These are phyloP conservation scores for Hypoxylon sp. DNA, from an alignment of 2,329 filamentous ascomycete species.

Conservation along the genomic window DNA sequence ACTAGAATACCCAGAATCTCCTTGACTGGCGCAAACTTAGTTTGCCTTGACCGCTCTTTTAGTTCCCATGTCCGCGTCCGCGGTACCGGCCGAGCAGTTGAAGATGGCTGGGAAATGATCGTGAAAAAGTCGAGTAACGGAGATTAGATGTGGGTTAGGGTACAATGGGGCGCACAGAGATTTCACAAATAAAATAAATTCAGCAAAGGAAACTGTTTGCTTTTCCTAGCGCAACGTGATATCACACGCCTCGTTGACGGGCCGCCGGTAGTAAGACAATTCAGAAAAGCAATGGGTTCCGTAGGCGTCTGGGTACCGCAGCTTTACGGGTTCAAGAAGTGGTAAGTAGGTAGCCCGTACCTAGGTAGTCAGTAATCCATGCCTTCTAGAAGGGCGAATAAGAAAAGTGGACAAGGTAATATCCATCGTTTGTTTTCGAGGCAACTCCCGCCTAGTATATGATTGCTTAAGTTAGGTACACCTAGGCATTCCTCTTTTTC, in stretches of 20 bases:
- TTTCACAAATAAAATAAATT: neutral
- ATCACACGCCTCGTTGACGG: neutral
- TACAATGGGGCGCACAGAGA: slow-evolving; percentile 17
- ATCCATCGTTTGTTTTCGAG: slow-evolving; percentile 6
- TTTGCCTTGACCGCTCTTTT: slow-evolving; percentile 37
- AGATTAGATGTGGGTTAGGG: slow-evolving; percentile 22
- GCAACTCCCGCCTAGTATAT: slow-evolving; percentile 9
- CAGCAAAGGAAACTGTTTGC: neutral
- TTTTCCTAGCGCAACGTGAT: neutral
- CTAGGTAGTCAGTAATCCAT: too few relatives aligned
- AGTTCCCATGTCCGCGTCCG: slow-evolving; percentile 19
- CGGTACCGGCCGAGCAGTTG: slow-evolving; percentile 3
- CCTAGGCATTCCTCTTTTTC: slow-evolving; percentile 3
- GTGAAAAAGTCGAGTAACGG: neutral
- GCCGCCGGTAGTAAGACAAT: neutral
- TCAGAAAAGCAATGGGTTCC: neutral
- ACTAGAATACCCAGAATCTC: slow-evolving; percentile 7
- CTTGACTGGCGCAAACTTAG: neutral
- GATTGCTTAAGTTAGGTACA: neutral
- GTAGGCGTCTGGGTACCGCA: neutral
- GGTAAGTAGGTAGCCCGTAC: too few relatives aligned
- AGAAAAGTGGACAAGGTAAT: neutral
- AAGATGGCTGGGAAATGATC: slow-evolving; percentile 18
- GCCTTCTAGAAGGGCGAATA: neutral
- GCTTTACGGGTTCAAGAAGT: neutral